Evolutionary conservation across 176 grass and related monocot species (phyloP).

Genomic region (Ensete ventricosum): DNA sequence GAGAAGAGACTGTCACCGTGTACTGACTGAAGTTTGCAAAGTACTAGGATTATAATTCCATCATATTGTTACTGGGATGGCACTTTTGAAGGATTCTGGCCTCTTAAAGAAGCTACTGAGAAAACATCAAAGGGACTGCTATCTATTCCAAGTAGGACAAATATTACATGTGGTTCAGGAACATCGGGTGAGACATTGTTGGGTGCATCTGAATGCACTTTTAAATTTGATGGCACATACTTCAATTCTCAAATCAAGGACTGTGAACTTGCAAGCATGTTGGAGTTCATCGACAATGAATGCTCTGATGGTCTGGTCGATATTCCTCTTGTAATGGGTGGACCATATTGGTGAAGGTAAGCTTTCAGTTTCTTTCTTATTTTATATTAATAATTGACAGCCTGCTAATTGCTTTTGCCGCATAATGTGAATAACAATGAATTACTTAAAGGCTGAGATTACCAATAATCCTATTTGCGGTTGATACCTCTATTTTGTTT

Average conservation of each 20-base stretch:
- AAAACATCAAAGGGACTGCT: slow-evolving; percentile 22
- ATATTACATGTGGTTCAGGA: slow-evolving; percentile 39
- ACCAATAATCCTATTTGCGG: too few relatives aligned
- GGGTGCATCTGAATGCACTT: slow-evolving; percentile 35
- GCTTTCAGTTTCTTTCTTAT: slow-evolving; percentile 6
- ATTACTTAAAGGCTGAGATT: too few relatives aligned
- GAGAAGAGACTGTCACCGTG: slow-evolving; percentile 47
- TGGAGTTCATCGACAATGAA: slow-evolving; percentile 38
- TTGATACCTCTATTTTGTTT: too few relatives aligned
- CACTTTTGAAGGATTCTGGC: slow-evolving; percentile 27
- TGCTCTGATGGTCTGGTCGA: slow-evolving; percentile 50
- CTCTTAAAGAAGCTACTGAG: slow-evolving; percentile 21
- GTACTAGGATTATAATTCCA: slow-evolving; percentile 48
- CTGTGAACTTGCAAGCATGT: slow-evolving; percentile 21
- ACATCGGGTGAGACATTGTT: slow-evolving; percentile 47
- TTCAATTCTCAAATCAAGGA: slow-evolving; percentile 30
- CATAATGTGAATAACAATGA: neutral
- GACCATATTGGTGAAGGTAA: slow-evolving; percentile 53
- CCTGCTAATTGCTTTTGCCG: neutral
- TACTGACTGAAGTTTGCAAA: slow-evolving; percentile 54
- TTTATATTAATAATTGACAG: neutral
- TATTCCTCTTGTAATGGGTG: slow-evolving; percentile 38
- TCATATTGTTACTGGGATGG: slow-evolving; percentile 56
- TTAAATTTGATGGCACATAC: slow-evolving; percentile 24
- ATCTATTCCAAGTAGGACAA: slow-evolving; percentile 26